Evolutionary conservation across 257 asterid species (phyloP).

Genomic region (Primulina huaijiensis): DNA sequence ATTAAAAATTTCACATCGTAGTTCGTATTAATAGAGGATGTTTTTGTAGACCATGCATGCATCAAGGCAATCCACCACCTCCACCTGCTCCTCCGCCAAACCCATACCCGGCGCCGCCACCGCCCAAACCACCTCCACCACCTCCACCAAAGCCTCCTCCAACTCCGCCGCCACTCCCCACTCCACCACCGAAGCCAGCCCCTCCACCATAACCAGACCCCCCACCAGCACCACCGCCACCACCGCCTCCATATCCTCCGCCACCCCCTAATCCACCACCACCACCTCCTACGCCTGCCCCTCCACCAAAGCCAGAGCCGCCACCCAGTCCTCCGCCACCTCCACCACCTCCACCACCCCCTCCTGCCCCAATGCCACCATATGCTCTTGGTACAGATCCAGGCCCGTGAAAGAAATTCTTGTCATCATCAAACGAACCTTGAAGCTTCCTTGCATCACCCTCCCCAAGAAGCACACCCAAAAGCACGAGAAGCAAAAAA

Average conservation of each 20-base stretch:
- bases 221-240: slow-evolving; percentile 18
- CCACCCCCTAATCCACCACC: slow-evolving; percentile 21
- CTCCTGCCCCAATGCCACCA: slow-evolving; percentile 21
- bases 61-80: slow-evolving; percentile 22
- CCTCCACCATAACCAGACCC: slow-evolving; percentile 25
- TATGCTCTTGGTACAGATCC: neutral
- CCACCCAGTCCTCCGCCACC: slow-evolving; percentile 20
- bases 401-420: slow-evolving; percentile 2
- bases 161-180: slow-evolving; percentile 12
- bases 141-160: slow-evolving; percentile 24
- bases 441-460: slow-evolving; percentile 23
- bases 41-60: neutral
- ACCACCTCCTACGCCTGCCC: slow-evolving; percentile 22
- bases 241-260: slow-evolving; percentile 26
- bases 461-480: slow-evolving; percentile 23
- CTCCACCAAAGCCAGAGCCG: slow-evolving; percentile 24
- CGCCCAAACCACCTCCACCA: slow-evolving; percentile 13
- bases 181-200: slow-evolving; percentile 18
- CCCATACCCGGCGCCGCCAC: slow-evolving; percentile 20
- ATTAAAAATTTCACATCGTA: too few relatives aligned
- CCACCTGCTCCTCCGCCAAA: slow-evolving; percentile 23
- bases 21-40: too few relatives aligned
- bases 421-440: slow-evolving; percentile 20
- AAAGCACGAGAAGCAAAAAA: slow-evolving; percentile 7
- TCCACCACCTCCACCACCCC: slow-evolving; percentile 22